phyloP scores from a whole-genome alignment of 2,329 filamentous ascomycete species.

The Cladosporium oxysporum region DNA sequence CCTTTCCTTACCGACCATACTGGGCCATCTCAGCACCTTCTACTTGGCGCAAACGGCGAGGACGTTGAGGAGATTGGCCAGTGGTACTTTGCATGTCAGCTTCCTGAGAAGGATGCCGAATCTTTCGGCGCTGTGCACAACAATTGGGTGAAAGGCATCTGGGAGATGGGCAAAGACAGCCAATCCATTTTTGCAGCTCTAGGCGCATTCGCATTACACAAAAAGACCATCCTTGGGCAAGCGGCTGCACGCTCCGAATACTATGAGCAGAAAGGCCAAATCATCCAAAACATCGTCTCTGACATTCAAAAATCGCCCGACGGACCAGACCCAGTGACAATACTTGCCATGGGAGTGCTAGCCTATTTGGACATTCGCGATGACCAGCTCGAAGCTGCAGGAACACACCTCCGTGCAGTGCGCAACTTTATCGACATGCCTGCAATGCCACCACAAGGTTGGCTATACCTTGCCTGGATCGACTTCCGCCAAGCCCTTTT shows the following conservation, averaged over 20 bases:
- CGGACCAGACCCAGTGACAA: not conserved
- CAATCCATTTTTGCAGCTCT: constrained; percentile 10
- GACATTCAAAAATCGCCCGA: constrained; percentile 3
- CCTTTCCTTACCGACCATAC: not conserved
- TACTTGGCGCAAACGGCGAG: constrained; percentile 2
- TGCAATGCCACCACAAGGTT: not conserved
- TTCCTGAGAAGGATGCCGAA: constrained; percentile 1
- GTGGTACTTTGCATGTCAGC: constrained; percentile 16
- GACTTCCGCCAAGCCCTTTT: constrained; percentile 17
- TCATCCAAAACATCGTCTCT: constrained; percentile 14
- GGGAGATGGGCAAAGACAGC: constrained; percentile 12
- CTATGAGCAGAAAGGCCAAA: constrained; percentile 12
- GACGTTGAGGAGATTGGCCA: constrained; percentile 15
- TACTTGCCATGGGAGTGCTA: constrained; percentile 12
- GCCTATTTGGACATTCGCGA: constrained; percentile 16
- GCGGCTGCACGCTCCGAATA: not conserved
- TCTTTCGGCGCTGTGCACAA: constrained; percentile 13
- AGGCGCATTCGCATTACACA: constrained; percentile 12
- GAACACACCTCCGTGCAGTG: constrained; percentile 9
- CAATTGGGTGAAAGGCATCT: constrained; percentile 18
- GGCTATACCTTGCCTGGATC: constrained; percentile 11
- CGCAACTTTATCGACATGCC: constrained; percentile 11
- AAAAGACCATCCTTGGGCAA: not conserved
- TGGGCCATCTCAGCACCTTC: not conserved
- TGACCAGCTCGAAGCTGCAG: constrained; percentile 4